phyloP scores from a whole-genome alignment of 768 basidiomycete genomes.

The Suillus spraguei region DNA sequence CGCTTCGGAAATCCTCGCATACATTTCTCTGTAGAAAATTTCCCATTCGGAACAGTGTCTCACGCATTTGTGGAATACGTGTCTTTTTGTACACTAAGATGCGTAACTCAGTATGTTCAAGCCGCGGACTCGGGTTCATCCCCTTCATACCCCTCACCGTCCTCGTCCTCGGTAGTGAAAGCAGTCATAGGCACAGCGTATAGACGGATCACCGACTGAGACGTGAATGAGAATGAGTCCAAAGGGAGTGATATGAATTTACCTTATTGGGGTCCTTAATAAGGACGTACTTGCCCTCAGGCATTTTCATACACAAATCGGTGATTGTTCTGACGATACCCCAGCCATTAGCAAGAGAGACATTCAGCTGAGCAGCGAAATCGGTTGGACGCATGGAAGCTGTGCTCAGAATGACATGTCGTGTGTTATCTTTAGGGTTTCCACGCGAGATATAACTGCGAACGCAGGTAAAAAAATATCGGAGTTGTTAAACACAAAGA shows the following conservation, averaged over 20 bases:
- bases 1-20: background rate
- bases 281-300: conserved; percentile 96
- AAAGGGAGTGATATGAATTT: conserved; percentile 25
- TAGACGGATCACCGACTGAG: conserved; percentile 88
- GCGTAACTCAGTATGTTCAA: conserved; percentile 20
- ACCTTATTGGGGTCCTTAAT: conserved; percentile 99
- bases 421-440: conserved; percentile 91
- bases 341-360: conserved; percentile 96
- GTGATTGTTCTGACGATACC: conserved; percentile 96
- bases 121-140: conserved; percentile 42
- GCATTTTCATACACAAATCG: conserved; percentile 94
- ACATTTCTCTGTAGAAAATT: background rate
- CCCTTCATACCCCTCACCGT: conserved; percentile 44
- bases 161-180: conserved; percentile 84
- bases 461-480: conserved; percentile 10
- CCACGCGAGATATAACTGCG: conserved; percentile 91
- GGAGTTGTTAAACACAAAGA: conserved; percentile 9
- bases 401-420: conserved; percentile 94
- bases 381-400: conserved; percentile 94
- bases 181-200: conserved; percentile 90
- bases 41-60: background rate
- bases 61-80: background rate
- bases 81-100: conserved; percentile 1
- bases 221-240: conserved; percentile 16
- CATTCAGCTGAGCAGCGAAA: conserved; percentile 93